These are phyloP conservation scores for Jackrogersella minutella DNA, from an alignment of 495 filamentous ascomycete genomes.

Conservation along the genomic window DNA sequence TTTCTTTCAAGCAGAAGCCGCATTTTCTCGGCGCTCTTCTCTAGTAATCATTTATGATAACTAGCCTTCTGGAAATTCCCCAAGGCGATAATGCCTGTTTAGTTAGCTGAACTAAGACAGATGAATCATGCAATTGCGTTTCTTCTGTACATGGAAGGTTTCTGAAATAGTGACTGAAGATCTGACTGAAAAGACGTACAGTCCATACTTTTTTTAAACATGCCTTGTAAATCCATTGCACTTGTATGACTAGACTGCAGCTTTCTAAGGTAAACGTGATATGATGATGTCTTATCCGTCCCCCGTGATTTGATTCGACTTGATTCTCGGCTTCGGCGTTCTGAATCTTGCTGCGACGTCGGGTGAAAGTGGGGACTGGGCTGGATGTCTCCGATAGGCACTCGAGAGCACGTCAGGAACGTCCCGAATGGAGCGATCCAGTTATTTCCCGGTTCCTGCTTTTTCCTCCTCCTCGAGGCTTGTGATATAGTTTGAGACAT, in stretches of 20 bases:
- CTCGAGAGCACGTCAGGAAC: conserved; percentile 31
- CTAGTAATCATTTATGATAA: background rate
- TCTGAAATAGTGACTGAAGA: conserved; percentile 8
- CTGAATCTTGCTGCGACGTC: conserved; percentile 1
- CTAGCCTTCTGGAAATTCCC: too few species aligned
- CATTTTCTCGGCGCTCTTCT: too few species aligned
- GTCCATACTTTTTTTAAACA: background rate
- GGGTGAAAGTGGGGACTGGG: conserved; percentile 29
- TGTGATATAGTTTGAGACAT: background rate
- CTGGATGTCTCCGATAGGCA: conserved; percentile 3
- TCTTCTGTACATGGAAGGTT: conserved; percentile 1
- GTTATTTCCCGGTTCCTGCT: conserved; percentile 7
- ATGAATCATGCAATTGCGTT: conserved; percentile 7
- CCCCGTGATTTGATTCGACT: too few species aligned
- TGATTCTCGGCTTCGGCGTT: background rate
- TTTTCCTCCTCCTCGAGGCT: background rate
- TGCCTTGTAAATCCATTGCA: too few species aligned
- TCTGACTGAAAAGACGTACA: conserved; percentile 20
- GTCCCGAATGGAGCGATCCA: conserved; percentile 21
- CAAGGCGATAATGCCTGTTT: too few species aligned
- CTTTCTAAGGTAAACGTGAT: too few species aligned
- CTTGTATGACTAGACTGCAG: too few species aligned
- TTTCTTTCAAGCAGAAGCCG: too few species aligned
- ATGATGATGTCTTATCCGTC: too few species aligned
- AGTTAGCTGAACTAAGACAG: background rate